phyloP scores from a whole-genome alignment of 1,139 yeast species.

The Pichia kudriavzevii region DNA sequence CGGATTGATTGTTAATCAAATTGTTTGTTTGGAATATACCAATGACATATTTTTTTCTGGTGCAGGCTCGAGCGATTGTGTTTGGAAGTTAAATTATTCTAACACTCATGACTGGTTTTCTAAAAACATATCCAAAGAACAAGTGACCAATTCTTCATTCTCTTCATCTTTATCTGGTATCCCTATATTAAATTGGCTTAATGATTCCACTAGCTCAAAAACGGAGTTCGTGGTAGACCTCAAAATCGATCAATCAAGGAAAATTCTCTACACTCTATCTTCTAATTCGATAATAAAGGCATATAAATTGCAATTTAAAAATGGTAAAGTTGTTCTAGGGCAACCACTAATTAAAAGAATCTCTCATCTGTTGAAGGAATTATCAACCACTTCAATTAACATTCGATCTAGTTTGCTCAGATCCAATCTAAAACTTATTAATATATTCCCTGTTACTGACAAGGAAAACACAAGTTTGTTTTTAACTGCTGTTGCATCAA shows the following conservation, averaged over 20 bases:
- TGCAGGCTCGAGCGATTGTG: conserved; percentile 62
- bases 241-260: conserved; percentile 69
- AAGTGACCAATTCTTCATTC: conserved; percentile 65
- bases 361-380: conserved; percentile 45
- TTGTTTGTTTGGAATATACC: conserved; percentile 52
- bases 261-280: conserved; percentile 73
- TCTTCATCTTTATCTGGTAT: conserved; percentile 37
- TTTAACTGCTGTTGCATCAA: conserved; percentile 76
- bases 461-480: conserved; percentile 65
- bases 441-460: conserved; percentile 53
- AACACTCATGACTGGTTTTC: conserved; percentile 83
- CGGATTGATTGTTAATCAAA: conserved; percentile 66
- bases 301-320: conserved; percentile 38
- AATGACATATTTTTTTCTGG: conserved; percentile 84
- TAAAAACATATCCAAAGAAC: conserved; percentile 73
- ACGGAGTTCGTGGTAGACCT: conserved; percentile 60
- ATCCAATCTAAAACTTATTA: conserved; percentile 45
- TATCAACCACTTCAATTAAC: conserved; percentile 42
- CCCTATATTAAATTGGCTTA: conserved; percentile 24
- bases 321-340: conserved; percentile 23
- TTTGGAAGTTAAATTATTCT: conserved; percentile 87
- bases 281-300: conserved; percentile 78
- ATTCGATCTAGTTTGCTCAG: conserved; percentile 28
- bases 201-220: conserved; percentile 17
- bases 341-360: conserved; percentile 39